A percentile compares a stretch with the other conserved stretches of the same genome.
Conservation (phyloP, 192 early-diverging fungal species). For the Rhizoclosmatium globosum region DNA sequence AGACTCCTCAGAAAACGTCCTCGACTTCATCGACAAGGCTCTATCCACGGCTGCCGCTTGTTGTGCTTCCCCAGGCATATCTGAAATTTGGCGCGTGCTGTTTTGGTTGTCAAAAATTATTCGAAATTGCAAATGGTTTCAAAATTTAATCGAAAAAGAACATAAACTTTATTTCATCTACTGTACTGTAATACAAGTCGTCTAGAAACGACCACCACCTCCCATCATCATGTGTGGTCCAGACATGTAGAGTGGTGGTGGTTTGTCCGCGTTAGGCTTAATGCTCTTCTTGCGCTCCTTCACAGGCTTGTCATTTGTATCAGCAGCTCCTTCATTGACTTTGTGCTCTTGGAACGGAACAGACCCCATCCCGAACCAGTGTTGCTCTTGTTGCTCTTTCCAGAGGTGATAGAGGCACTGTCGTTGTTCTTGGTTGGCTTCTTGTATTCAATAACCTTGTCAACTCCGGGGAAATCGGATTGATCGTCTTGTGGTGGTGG, state of each 20-base stretch:
- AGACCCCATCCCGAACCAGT: not conserved
- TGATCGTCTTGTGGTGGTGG: not conserved
- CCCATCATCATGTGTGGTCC: not conserved
- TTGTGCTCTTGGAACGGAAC: slow-evolving; percentile 10
- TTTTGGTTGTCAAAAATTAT: too few species aligned
- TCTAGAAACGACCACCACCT: not conserved
- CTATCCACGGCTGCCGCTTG: too few species aligned
- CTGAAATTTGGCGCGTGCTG: too few species aligned
- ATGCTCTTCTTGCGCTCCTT: not conserved
- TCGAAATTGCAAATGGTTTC: too few species aligned
- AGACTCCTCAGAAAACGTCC: too few species aligned
- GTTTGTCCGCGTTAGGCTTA: not conserved
- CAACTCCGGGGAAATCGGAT: slow-evolving; percentile 11
- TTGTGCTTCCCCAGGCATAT: too few species aligned
- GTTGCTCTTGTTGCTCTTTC: slow-evolving; percentile 19
- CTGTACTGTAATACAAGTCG: too few species aligned
- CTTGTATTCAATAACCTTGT: slow-evolving; percentile 1
- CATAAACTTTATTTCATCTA: too few species aligned
- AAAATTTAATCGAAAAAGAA: too few species aligned
- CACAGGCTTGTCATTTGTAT: not conserved
- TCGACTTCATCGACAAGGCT: too few species aligned
- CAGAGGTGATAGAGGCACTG: slow-evolving; percentile 8
- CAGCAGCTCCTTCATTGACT: not conserved
- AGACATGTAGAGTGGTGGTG: not conserved
- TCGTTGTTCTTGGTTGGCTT: slow-evolving; percentile 1